Conservation (phyloP, 495 filamentous ascomycete genomes). For the Mytilinidion resinicola region DNA sequence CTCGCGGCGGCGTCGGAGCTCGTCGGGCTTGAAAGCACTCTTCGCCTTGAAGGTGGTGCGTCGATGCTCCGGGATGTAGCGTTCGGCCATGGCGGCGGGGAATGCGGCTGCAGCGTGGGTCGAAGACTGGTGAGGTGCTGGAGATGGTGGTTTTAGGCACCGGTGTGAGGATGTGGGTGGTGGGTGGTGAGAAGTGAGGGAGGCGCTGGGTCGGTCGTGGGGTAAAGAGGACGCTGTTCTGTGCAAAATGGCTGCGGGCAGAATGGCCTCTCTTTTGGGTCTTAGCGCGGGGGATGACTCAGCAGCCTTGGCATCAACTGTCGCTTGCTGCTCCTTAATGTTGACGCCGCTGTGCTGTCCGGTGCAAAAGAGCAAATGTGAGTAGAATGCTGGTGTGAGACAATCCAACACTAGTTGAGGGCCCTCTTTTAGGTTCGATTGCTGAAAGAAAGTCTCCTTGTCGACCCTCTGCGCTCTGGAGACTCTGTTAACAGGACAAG, state of each 20-base stretch:
- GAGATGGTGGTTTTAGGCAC: background rate
- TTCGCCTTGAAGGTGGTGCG: constrained; percentile 99
- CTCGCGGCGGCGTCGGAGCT: constrained; percentile 95
- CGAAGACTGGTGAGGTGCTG: constrained; percentile 18
- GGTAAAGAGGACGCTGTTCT: constrained; percentile 12
- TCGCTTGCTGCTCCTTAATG: too few relatives aligned
- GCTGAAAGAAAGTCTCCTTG: too few relatives aligned
- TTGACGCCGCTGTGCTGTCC: constrained; percentile 19
- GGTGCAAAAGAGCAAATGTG: background rate
- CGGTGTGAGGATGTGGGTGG: background rate
- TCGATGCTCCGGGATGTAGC: constrained; percentile 98
- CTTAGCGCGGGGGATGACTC: background rate
- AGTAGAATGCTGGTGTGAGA: too few relatives aligned
- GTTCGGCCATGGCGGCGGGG: constrained; percentile 74
- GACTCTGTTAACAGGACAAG: too few relatives aligned
- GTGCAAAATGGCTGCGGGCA: constrained; percentile 1
- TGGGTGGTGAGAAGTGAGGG: background rate
- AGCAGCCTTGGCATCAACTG: background rate
- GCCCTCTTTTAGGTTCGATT: too few relatives aligned
- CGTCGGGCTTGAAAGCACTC: constrained; percentile 96
- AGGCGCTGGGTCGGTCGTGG: constrained; percentile 13
- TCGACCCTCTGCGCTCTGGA: too few relatives aligned
- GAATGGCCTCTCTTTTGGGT: background rate
- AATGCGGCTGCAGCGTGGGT: background rate
- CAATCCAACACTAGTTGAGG: too few relatives aligned